Evolutionary conservation across 2,329 filamentous ascomycete species (phyloP).

Genomic region (Herpotrichia juniperi): DNA sequence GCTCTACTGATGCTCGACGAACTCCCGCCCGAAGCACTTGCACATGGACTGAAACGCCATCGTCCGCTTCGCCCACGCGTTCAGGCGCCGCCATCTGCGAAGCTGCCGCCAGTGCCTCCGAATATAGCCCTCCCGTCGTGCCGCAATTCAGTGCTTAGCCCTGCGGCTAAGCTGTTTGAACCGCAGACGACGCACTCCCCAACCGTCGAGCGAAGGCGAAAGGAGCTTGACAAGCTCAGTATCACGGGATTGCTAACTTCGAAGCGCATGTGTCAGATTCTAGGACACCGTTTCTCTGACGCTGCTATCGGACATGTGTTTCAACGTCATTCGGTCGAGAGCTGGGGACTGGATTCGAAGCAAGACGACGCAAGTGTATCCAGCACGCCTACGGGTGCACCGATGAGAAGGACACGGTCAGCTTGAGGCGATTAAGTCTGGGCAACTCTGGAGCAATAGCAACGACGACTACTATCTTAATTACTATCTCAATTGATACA

Average conservation of each 20-base stretch:
- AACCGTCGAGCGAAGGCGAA: constrained; percentile 2
- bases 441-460: no score
- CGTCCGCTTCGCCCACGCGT: constrained; percentile 7
- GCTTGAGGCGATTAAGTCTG: no score
- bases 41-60: constrained; percentile 5
- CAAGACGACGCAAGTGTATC: not conserved
- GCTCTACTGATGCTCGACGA: constrained; percentile 20
- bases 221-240: constrained; percentile 23
- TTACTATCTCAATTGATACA: no score
- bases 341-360: constrained; percentile 10
- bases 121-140: constrained; percentile 20
- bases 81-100: not conserved
- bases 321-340: constrained; percentile 8
- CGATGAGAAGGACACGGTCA: not conserved
- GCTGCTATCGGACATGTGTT: constrained; percentile 15
- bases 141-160: constrained; percentile 20
- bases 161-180: constrained; percentile 31
- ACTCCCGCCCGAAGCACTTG: constrained; percentile 26
- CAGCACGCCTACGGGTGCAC: not conserved
- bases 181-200: constrained; percentile 12
- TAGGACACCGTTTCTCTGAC: constrained; percentile 23
- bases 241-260: constrained; percentile 26
- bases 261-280: constrained; percentile 14
- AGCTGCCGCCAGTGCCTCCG: constrained; percentile 15
- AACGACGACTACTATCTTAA: no score